Conservation (phyloP, 2,329 filamentous ascomycete genomes). For the Colletotrichum sp. region DNA sequence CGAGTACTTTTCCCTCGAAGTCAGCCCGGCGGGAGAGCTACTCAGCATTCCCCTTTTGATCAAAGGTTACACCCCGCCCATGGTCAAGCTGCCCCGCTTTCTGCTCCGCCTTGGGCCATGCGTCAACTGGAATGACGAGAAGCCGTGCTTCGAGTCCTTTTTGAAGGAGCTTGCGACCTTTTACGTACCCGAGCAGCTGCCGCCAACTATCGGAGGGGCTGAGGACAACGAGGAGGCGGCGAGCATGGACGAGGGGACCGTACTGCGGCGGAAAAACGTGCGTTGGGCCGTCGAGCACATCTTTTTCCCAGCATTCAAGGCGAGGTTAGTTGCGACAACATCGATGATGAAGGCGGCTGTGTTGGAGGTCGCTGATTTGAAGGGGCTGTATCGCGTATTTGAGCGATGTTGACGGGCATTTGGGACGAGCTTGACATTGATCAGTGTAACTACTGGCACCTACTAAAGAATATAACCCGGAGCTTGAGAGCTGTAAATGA, state of each 20-base stretch:
- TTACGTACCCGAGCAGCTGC: slow-evolving; percentile 87
- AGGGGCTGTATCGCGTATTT: slow-evolving; percentile 92
- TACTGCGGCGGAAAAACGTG: slow-evolving; percentile 70
- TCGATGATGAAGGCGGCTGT: slow-evolving; percentile 75
- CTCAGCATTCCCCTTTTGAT: slow-evolving; percentile 81
- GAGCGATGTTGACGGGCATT: slow-evolving; percentile 76
- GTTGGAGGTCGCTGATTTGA: slow-evolving; percentile 88
- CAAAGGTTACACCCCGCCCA: slow-evolving; percentile 84
- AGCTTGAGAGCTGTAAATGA: neutral
- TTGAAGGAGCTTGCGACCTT: slow-evolving; percentile 86
- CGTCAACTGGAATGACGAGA: slow-evolving; percentile 86
- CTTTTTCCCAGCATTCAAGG: slow-evolving; percentile 88
- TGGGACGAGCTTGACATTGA: neutral
- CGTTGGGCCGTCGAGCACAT: slow-evolving; percentile 79
- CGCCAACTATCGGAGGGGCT: slow-evolving; percentile 44
- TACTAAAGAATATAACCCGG: neutral
- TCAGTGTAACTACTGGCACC: neutral
- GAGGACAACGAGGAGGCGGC: slow-evolving; percentile 33
- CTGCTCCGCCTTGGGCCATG: slow-evolving; percentile 86
- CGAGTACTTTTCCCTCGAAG: slow-evolving; percentile 90
- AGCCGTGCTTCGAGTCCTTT: slow-evolving; percentile 83
- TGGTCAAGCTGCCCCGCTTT: slow-evolving; percentile 89
- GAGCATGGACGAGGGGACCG: slow-evolving; percentile 51
- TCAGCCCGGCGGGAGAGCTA: slow-evolving; percentile 79
- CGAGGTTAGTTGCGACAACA: slow-evolving; percentile 81